Percentiles rank a stretch among this genome's conserved stretches.
These are phyloP conservation scores for Neurospora pannonica DNA, from an alignment of 495 filamentous ascomycete genomes.

Conservation along the genomic window DNA sequence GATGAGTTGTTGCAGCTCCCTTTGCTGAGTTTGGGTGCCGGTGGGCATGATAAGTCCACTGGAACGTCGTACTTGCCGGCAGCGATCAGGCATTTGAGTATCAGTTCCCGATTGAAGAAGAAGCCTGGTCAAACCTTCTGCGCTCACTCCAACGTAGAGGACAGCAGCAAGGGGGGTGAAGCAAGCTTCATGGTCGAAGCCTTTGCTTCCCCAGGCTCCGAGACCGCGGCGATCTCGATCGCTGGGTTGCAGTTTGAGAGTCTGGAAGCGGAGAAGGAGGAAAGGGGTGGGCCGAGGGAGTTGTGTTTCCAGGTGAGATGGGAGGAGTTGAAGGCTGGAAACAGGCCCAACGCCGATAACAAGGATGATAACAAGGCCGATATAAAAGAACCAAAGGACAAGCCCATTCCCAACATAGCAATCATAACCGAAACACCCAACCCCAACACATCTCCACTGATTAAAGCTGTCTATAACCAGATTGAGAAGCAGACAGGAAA, in stretches of 20 bases:
- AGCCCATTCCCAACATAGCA: conserved; percentile 18
- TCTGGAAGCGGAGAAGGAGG: conserved; percentile 1
- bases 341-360: neutral
- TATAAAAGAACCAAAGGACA: conserved; percentile 1
- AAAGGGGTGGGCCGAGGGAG: conserved; percentile 15
- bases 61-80: conserved; percentile 12
- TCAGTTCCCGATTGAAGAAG: conserved; percentile 18
- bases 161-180: conserved; percentile 4
- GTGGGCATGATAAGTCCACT: conserved; percentile 1
- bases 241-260: conserved; percentile 19
- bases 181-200: conserved; percentile 20
- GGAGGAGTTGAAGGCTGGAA: conserved; percentile 18
- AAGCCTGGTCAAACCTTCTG: conserved; percentile 19
- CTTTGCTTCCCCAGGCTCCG: conserved; percentile 18
- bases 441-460: conserved; percentile 26
- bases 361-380: neutral
- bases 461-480: conserved; percentile 19
- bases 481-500: conserved; percentile 25
- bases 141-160: conserved; percentile 19
- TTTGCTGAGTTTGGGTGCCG: conserved; percentile 16
- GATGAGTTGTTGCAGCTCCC: conserved; percentile 36
- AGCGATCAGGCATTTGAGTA: conserved; percentile 20
- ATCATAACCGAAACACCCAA: conserved; percentile 29
- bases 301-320: conserved; percentile 36
- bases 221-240: conserved; percentile 20